phyloP scores from a whole-genome alignment of 1,284 basidiomycete species.

The Irpex sp. region DNA sequence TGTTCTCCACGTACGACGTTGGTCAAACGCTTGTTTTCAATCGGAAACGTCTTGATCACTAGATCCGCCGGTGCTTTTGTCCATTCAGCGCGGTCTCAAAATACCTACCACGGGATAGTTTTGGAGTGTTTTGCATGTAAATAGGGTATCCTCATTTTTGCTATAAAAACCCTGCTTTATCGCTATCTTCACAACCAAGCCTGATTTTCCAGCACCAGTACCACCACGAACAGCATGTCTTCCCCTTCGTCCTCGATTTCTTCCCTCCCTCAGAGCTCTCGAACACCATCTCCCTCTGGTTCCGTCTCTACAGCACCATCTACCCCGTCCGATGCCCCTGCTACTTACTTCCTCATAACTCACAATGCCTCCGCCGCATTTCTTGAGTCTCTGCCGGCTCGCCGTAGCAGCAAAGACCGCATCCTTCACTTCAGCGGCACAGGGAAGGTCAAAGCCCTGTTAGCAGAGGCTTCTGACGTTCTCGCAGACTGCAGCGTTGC shows the following conservation, averaged over 20 bases:
- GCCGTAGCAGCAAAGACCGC: slow-evolving; percentile 18
- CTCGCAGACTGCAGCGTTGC: slow-evolving; percentile 18
- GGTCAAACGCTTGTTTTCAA: not conserved
- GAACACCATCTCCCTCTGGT: slow-evolving; percentile 10
- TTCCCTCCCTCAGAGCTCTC: slow-evolving; percentile 16
- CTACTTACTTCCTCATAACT: slow-evolving; percentile 18
- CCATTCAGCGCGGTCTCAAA: too few relatives aligned
- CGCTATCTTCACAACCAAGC: not conserved
- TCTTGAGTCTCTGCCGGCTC: slow-evolving; percentile 17
- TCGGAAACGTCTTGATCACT: not conserved
- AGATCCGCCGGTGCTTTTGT: slow-evolving; percentile 1
- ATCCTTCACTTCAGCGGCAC: slow-evolving; percentile 19
- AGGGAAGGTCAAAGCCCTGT: slow-evolving; percentile 14
- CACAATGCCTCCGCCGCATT: slow-evolving; percentile 16
- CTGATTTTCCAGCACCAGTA: not conserved
- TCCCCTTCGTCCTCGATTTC: slow-evolving; percentile 14
- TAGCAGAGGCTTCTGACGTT: slow-evolving; percentile 16
- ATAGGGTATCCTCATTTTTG: slow-evolving; percentile 10
- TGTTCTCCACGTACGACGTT: not conserved
- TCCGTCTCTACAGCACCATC: slow-evolving; percentile 22
- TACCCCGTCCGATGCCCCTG: slow-evolving; percentile 10
- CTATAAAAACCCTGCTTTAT: slow-evolving; percentile 16
- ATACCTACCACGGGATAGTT: not conserved
- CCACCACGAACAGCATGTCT: not conserved
- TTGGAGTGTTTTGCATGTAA: slow-evolving; percentile 9